These are phyloP conservation scores for Aspergillus conjunctus DNA, from an alignment of 495 filamentous ascomycete genomes.

Conservation along the genomic window DNA sequence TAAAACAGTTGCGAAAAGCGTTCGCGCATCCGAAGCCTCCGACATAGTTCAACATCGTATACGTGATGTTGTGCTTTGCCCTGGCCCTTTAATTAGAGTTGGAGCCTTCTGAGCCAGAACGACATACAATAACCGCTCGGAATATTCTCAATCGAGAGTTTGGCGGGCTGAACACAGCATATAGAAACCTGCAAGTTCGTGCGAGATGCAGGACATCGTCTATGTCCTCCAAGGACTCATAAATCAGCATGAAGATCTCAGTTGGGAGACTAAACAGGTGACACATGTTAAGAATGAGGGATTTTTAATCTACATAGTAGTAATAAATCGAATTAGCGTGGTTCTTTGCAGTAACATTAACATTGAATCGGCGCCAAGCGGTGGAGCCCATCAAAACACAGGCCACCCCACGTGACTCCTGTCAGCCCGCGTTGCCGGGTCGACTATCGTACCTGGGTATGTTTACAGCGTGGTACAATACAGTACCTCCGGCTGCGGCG, in stretches of 20 bases:
- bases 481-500: no score
- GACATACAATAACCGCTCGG: neutral
- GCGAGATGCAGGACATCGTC: conserved; percentile 9
- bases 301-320: no score
- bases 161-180: neutral
- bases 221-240: neutral
- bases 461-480: neutral
- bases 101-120: neutral
- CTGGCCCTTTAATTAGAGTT: neutral
- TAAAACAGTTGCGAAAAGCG: neutral
- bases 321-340: no score
- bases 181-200: neutral
- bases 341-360: no score
- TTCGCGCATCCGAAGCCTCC: neutral
- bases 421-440: neutral
- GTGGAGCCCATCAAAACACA: no score
- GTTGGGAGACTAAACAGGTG: neutral
- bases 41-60: neutral
- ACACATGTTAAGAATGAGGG: no score
- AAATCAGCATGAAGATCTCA: conserved; percentile 5
- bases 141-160: conserved; percentile 1
- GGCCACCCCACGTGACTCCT: neutral
- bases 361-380: no score
- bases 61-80: neutral
- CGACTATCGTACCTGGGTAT: conserved; percentile 1